These are phyloP conservation scores for Tolypocladium paradoxum DNA, from an alignment of 2,329 filamentous ascomycete genomes.

Conservation along the genomic window DNA sequence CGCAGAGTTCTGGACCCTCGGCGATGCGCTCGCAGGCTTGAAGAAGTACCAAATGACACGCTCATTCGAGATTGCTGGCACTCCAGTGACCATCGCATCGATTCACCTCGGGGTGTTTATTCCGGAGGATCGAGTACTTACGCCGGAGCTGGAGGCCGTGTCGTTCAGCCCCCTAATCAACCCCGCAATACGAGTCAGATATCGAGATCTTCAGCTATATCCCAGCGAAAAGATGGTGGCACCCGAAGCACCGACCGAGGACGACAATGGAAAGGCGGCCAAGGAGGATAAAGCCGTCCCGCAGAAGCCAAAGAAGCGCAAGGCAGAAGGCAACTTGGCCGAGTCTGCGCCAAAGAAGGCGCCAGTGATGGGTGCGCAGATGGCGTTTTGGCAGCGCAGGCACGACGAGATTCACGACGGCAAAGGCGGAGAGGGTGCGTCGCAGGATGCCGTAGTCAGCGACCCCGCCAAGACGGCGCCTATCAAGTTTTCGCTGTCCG, in stretches of 20 bases:
- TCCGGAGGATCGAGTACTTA: conserved; percentile 51
- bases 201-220: conserved; percentile 67
- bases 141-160: conserved; percentile 46
- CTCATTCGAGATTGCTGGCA: conserved; percentile 68
- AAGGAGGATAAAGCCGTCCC: conserved; percentile 17
- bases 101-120: conserved; percentile 82
- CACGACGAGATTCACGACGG: conserved; percentile 27
- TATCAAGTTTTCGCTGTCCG: conserved; percentile 22
- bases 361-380: conserved; percentile 29
- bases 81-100: conserved; percentile 58
- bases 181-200: conserved; percentile 55
- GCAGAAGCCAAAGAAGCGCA: conserved; percentile 42
- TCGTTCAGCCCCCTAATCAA: conserved; percentile 65
- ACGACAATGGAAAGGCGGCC: conserved; percentile 15
- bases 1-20: conserved; percentile 67
- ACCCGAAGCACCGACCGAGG: conserved; percentile 29
- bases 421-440: neutral
- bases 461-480: conserved; percentile 3
- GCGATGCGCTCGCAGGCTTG: conserved; percentile 66
- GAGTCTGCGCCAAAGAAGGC: conserved; percentile 24
- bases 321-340: conserved; percentile 29
- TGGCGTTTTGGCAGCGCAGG: conserved; percentile 34
- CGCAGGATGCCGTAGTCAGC: neutral
- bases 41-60: conserved; percentile 60
- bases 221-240: conserved; percentile 53